These are phyloP conservation scores for Cladophialophora yegresii DNA, from an alignment of 2,329 filamentous ascomycete genomes.

Conservation along the genomic window DNA sequence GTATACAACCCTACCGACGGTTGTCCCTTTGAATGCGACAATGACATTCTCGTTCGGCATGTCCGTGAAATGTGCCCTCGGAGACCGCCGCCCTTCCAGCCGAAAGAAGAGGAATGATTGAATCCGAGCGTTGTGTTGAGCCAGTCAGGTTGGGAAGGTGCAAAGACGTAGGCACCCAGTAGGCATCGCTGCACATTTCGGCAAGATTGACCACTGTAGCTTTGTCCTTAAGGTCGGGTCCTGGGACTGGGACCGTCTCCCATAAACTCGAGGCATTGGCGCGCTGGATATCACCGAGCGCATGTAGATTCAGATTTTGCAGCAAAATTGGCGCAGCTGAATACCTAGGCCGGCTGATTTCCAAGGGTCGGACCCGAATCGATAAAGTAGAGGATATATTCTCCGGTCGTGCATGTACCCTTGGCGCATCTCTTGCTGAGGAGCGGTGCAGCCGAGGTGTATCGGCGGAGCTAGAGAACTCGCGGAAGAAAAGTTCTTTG, in stretches of 20 bases:
- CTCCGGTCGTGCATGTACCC: not conserved
- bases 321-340: not conserved
- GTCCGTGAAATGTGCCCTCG: constrained; percentile 33
- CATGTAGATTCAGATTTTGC: not conserved
- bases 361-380: not conserved
- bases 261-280: not conserved
- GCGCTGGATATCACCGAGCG: not conserved
- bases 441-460: not conserved
- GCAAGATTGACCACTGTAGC: constrained; percentile 36
- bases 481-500: not conserved
- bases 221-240: constrained; percentile 34
- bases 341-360: not conserved
- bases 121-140: constrained; percentile 31
- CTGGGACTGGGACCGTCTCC: not conserved
- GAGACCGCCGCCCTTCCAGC: constrained; percentile 32
- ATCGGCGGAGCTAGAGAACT: not conserved
- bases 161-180: constrained; percentile 31
- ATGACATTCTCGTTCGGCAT: constrained; percentile 29
- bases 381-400: not conserved
- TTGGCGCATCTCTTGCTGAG: not conserved
- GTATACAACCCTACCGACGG: constrained; percentile 10
- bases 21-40: constrained; percentile 34
- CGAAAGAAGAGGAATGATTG: constrained; percentile 32
- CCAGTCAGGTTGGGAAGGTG: constrained; percentile 28
- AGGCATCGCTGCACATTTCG: constrained; percentile 33